phyloP scores from a whole-genome alignment of 495 filamentous ascomycete species.

The Elasticomyces elasticus region DNA sequence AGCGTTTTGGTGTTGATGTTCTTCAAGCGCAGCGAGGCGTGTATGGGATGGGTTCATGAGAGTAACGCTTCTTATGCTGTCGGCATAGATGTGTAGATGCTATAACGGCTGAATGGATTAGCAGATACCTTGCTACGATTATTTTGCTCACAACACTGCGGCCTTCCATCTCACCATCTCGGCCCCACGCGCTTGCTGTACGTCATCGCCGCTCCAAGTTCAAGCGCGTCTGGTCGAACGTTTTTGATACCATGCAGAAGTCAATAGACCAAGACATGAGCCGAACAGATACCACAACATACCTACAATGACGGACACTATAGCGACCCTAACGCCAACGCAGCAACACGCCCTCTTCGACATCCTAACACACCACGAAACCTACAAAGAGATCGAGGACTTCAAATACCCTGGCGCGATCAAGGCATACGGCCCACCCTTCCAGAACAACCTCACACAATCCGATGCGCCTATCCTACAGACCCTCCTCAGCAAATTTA shows the following conservation, averaged over 20 bases:
- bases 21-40: no score
- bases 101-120: not conserved
- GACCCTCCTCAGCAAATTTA: slow-evolving; percentile 45
- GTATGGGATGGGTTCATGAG: no score
- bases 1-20: no score
- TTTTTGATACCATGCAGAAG: no score
- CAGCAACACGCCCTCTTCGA: slow-evolving; percentile 55
- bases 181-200: no score
- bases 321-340: slow-evolving; percentile 3
- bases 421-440: slow-evolving; percentile 50
- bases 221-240: no score
- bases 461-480: slow-evolving; percentile 50
- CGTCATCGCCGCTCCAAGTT: not conserved
- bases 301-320: slow-evolving; percentile 4
- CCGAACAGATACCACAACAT: not conserved
- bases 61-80: no score
- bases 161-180: no score
- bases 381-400: slow-evolving; percentile 50
- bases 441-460: slow-evolving; percentile 29
- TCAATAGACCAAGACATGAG: no score
- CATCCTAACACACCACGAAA: slow-evolving; percentile 54
- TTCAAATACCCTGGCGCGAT: slow-evolving; percentile 49
- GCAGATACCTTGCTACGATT: not conserved
- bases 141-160: no score
- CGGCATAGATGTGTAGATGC: not conserved